Percentiles rank a stretch among this genome's conserved stretches.
phyloP scores from a whole-genome alignment of 306 rosid species.

The Lablab purpureus region DNA sequence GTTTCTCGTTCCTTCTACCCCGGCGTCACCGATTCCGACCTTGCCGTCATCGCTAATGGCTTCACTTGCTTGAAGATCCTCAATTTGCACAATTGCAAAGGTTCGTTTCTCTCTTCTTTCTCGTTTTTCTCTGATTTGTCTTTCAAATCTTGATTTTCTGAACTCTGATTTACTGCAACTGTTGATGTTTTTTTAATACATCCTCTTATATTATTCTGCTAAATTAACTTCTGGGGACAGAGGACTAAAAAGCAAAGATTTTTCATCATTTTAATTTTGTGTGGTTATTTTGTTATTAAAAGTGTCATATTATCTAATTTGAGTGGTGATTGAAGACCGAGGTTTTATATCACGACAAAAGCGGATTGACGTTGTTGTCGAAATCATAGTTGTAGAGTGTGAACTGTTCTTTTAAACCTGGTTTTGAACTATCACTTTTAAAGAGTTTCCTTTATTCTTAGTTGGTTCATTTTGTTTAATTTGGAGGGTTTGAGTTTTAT shows the following conservation, averaged over 20 bases:
- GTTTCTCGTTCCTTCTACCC: conserved; percentile 92
- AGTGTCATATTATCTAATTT: background rate
- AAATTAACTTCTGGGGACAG: background rate
- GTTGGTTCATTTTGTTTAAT: background rate
- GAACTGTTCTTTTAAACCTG: background rate
- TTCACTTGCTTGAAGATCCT: conserved; percentile 76
- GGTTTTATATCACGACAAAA: background rate
- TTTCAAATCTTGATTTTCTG: background rate
- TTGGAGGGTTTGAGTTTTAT: background rate
- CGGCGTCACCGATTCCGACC: conserved; percentile 89
- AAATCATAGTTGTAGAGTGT: background rate
- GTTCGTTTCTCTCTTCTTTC: conserved; percentile 35
- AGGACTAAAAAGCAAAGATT: background rate
- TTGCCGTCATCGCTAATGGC: conserved; percentile 72
- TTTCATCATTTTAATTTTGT: background rate
- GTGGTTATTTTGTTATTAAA: background rate
- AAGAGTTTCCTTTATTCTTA: background rate
- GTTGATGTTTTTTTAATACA: background rate
- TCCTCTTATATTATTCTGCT: background rate
- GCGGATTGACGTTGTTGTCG: background rate
- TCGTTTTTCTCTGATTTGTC: background rate
- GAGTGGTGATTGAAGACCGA: conserved; percentile 13
- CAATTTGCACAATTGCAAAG: conserved; percentile 79
- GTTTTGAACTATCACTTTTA: background rate
- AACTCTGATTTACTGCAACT: background rate